Evolutionary conservation across 371 early-diverging fungal genomes (phyloP).

Genomic region (Mucor plumbeus): DNA sequence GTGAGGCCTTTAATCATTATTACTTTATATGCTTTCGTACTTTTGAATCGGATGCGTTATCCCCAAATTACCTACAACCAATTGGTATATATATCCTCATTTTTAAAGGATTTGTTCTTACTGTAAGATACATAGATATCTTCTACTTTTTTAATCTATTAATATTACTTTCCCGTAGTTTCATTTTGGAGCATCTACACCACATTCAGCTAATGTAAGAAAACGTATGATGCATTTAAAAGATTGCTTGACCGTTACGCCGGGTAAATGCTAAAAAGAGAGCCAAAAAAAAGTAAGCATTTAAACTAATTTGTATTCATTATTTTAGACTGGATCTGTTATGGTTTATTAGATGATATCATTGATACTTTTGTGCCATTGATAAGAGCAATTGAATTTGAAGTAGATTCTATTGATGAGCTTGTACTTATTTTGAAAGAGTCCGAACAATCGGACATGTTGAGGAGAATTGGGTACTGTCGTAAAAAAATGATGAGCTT

Average conservation of each 20-base stretch:
- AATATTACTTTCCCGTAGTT: conserved; percentile 42
- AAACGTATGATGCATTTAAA: conserved; percentile 71
- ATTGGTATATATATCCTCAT: conserved; percentile 83
- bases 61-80: conserved; percentile 70
- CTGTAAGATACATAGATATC: conserved; percentile 50
- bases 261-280: conserved; percentile 49
- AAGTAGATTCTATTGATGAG: conserved; percentile 90
- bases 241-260: conserved; percentile 59
- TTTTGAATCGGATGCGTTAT: conserved; percentile 67
- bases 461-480: conserved; percentile 81
- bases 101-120: conserved; percentile 72
- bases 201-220: conserved; percentile 76
- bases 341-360: conserved; percentile 84
- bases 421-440: conserved; percentile 88
- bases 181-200: conserved; percentile 64
- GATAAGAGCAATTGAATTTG: conserved; percentile 76
- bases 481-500: conserved; percentile 79
- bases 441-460: conserved; percentile 85
- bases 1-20: conserved; percentile 86
- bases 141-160: too few relatives aligned
- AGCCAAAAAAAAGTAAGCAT: conserved; percentile 28
- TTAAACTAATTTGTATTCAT: not conserved
- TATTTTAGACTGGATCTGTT: conserved; percentile 82
- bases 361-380: conserved; percentile 82
- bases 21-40: conserved; percentile 86